These are phyloP conservation scores for Erysimum cheiranthoides DNA, from an alignment of 345 rosid genomes.

Conservation along the genomic window DNA sequence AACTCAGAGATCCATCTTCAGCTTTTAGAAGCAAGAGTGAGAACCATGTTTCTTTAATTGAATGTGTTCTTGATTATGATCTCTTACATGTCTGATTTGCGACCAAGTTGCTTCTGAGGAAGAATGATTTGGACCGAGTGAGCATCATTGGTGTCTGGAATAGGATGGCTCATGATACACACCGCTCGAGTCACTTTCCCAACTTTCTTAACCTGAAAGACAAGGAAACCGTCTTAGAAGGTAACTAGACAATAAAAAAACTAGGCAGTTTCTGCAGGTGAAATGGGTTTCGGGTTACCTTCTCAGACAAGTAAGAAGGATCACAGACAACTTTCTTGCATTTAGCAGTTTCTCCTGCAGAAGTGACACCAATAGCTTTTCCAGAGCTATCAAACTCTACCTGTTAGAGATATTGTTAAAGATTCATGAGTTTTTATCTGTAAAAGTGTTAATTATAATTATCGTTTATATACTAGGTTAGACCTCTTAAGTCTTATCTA, in stretches of 20 bases:
- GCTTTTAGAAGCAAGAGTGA: neutral
- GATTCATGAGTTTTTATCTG: slow-evolving; percentile 19
- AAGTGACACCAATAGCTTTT: slow-evolving; percentile 80
- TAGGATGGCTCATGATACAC: slow-evolving; percentile 94
- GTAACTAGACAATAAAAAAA: slow-evolving; percentile 5
- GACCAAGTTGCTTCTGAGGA: slow-evolving; percentile 97
- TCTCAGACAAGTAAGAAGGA: slow-evolving; percentile 84
- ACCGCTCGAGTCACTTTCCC: slow-evolving; percentile 93
- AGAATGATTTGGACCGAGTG: slow-evolving; percentile 93
- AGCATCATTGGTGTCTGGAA: slow-evolving; percentile 87
- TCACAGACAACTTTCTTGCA: slow-evolving; percentile 93
- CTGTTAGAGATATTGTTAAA: slow-evolving; percentile 37
- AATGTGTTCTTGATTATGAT: slow-evolving; percentile 7
- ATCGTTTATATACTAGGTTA: neutral
- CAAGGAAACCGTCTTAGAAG: slow-evolving; percentile 16
- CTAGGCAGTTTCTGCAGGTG: neutral
- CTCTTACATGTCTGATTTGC: slow-evolving; percentile 85
- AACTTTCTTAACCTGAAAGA: slow-evolving; percentile 71
- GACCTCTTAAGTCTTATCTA: neutral
- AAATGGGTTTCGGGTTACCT: slow-evolving; percentile 53
- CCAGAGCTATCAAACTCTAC: slow-evolving; percentile 80
- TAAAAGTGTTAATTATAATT: neutral
- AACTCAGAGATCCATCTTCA: neutral
- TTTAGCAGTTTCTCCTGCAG: slow-evolving; percentile 90
- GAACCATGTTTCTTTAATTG: slow-evolving; percentile 1